Percentiles rank a stretch among this genome's conserved stretches.
Evolutionary conservation across 768 basidiomycete species (phyloP).

Genomic region (Leucosporidium scottii): DNA sequence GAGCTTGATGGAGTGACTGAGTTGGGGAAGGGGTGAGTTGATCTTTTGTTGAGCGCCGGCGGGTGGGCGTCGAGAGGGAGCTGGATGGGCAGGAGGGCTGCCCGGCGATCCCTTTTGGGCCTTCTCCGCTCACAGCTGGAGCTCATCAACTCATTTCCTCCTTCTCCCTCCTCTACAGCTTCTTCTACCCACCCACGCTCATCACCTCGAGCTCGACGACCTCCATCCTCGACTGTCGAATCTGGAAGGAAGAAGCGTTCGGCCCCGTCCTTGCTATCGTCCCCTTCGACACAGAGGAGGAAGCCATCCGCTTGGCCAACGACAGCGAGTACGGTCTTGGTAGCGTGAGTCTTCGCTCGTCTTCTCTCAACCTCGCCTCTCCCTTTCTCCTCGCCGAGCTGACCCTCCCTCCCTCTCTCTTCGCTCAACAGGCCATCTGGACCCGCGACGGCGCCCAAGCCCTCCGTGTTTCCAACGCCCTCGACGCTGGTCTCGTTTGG

Average conservation of each 20-base stretch:
- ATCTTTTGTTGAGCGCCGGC: too few species aligned
- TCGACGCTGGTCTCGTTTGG: conserved; percentile 76
- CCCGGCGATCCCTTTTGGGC: too few species aligned
- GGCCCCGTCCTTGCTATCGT: conserved; percentile 80
- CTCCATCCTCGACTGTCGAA: neutral
- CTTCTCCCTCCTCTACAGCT: conserved; percentile 22
- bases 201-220: conserved; percentile 51
- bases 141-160: too few species aligned
- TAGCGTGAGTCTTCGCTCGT: conserved; percentile 42
- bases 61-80: too few species aligned
- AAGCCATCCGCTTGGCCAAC: conserved; percentile 76
- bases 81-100: too few species aligned
- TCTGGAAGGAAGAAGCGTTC: conserved; percentile 59
- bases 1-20: conserved; percentile 59
- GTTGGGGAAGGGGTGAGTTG: conserved; percentile 53
- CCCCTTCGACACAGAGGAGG: conserved; percentile 74
- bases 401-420: neutral
- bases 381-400: neutral
- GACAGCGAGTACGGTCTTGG: conserved; percentile 84
- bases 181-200: conserved; percentile 74
- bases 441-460: conserved; percentile 65
- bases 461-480: conserved; percentile 61
- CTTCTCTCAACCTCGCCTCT: neutral
- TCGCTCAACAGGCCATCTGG: conserved; percentile 66
- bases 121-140: too few species aligned